phyloP scores from a whole-genome alignment of 139 green algal species.

The Volvox africanus region DNA sequence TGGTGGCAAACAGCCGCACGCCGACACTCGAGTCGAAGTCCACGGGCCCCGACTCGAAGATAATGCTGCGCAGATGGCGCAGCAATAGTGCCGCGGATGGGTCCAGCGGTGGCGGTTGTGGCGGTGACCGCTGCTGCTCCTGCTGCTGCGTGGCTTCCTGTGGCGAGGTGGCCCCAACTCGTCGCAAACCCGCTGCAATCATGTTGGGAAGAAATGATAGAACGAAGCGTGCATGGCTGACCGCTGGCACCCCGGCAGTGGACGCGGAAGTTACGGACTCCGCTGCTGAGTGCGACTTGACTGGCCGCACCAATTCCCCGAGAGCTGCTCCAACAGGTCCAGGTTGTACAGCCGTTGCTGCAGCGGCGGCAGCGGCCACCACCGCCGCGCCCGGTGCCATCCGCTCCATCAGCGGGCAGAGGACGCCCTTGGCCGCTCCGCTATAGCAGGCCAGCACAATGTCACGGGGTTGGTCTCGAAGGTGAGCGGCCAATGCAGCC shows the following conservation, averaged over 20 bases:
- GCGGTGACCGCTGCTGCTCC: neutral
- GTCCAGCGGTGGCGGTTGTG: neutral
- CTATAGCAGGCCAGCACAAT: conserved; percentile 2
- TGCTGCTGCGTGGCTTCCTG: neutral
- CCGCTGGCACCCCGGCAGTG: neutral
- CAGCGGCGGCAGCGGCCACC: neutral
- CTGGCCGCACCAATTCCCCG: neutral
- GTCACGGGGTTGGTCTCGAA: neutral
- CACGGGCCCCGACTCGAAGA: conserved; percentile 36
- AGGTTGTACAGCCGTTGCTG: neutral
- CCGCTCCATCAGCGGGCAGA: neutral
- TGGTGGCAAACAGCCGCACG: conserved; percentile 28
- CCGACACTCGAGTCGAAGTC: conserved; percentile 33
- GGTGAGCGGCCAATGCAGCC: neutral
- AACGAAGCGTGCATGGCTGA: neutral
- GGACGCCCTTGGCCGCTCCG: conserved; percentile 43
- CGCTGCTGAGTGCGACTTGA: neutral
- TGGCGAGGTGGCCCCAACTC: neutral
- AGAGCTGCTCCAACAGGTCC: neutral
- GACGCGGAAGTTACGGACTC: neutral
- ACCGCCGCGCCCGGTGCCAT: neutral
- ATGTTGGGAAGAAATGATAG: neutral
- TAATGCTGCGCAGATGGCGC: neutral
- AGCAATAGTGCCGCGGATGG: neutral
- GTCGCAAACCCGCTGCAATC: neutral